Conservation (phyloP, 192 early-diverging fungal species). For the Umbelopsis sp. region DNA sequence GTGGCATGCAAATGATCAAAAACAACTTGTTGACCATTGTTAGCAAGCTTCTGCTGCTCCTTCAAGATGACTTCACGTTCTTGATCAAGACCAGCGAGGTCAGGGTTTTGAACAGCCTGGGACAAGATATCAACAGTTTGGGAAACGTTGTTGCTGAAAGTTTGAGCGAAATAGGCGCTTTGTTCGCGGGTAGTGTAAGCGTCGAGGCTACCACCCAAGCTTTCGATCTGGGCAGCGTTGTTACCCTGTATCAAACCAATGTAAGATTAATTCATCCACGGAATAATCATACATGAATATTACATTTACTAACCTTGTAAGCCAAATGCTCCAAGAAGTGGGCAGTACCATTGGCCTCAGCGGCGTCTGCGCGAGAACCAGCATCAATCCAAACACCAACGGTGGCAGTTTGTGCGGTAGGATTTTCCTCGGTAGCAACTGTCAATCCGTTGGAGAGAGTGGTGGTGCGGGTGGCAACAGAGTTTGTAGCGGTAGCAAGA, state of each 20-base stretch:
- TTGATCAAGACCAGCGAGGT: slow-evolving; percentile 85
- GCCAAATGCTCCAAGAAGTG: slow-evolving; percentile 99
- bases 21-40: slow-evolving; percentile 97
- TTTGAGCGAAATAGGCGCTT: slow-evolving; percentile 98
- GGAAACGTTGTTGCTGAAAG: slow-evolving; percentile 84
- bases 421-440: slow-evolving; percentile 82
- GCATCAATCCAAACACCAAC: slow-evolving; percentile 92
- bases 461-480: slow-evolving; percentile 59
- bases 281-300: not conserved
- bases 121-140: slow-evolving; percentile 92
- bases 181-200: slow-evolving; percentile 99
- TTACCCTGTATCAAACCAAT: not conserved
- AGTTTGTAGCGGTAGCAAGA: slow-evolving; percentile 52
- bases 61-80: slow-evolving; percentile 97
- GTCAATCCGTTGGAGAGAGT: slow-evolving; percentile 80
- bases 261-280: too few relatives aligned
- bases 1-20: slow-evolving; percentile 98
- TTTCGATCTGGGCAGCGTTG: slow-evolving; percentile 76
- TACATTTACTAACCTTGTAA: slow-evolving; percentile 77
- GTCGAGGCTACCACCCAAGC: slow-evolving; percentile 98
- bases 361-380: slow-evolving; percentile 81
- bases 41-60: slow-evolving; percentile 92
- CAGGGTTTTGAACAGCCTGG: slow-evolving; percentile 95
- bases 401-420: slow-evolving; percentile 80
- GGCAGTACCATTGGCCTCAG: slow-evolving; percentile 90